Base-by-base conservation (phyloP, 106 monocot species). In the Triglochin maritima region DNA sequence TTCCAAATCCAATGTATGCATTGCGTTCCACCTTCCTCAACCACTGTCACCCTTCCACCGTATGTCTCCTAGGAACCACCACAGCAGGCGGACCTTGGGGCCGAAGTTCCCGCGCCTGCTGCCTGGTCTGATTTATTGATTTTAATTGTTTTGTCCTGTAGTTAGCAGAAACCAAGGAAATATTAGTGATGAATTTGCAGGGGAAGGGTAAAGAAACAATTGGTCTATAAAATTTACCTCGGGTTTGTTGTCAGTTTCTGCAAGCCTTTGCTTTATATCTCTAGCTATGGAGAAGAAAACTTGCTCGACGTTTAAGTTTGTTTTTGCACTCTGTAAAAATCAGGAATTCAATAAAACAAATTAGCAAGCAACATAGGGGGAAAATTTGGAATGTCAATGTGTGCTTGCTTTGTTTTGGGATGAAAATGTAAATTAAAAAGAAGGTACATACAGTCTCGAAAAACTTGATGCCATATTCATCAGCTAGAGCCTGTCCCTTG, bases 201-300 rank as follows among this genome's bases (percentile, higher is more conserved):
- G 12, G 29, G 29, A 29, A 29, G 29, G 29, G 29, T 29, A 29
- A 29, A 29, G 29, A 29, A 29, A 29, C 29, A 29, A 29, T 29
- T 29, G 29, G 29, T 29, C 29, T 29, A 29, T 0, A 29, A 48
- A 7, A 10, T 44, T 14, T 78, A 89, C 93, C 93, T 86, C 93
- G 7, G 83, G 67, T 58, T 84, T 93, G 69, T 58, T 65, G 74
- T 89, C 93, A 64, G 83, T 84, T 57, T 93, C 93, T 7, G 84
- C 73, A 54, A 93, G 84, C 64, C 89, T 86, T 71, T 93, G 93
- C 71, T 93, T 93, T 54, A 93, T 93, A 72, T 93, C 93, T 78
- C 89, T 80, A 13, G 89, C 93, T 61, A 93, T 89, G 47, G 93
- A 86, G 77, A 89, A 93, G 84, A 93, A 93, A 66, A 93, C 93